Conservation (phyloP, 176 grass and related monocot genomes). For the Triticum dicoccoides region DNA sequence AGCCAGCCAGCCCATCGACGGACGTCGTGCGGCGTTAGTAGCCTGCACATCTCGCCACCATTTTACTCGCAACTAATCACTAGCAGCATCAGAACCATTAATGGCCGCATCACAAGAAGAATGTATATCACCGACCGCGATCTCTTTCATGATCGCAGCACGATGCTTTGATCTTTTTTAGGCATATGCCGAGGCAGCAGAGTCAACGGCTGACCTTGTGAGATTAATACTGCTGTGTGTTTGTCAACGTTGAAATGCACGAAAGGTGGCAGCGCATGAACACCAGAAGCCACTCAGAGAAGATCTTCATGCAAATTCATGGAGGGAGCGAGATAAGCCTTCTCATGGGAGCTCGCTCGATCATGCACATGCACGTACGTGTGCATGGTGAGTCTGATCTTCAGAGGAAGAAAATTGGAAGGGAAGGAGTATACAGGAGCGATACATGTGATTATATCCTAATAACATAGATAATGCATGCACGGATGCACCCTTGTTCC, state of each 20-base stretch:
- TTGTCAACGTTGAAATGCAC: too few relatives aligned
- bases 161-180: background rate
- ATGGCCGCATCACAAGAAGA: background rate
- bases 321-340: background rate
- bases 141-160: background rate
- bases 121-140: background rate
- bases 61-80: background rate
- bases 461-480: background rate
- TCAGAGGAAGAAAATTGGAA: background rate
- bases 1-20: background rate
- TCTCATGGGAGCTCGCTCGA: background rate
- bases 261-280: background rate
- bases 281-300: background rate
- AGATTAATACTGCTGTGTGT: too few relatives aligned
- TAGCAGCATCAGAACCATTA: background rate
- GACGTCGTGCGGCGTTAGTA: conserved; percentile 18
- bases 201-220: background rate
- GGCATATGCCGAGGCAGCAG: background rate
- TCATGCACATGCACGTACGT: too few relatives aligned
- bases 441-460: background rate
- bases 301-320: background rate
- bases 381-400: background rate
- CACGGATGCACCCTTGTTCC: background rate
- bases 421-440: background rate
- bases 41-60: conserved; percentile 28